These are phyloP conservation scores for Talaromyces funiculosus DNA, from an alignment of 2,329 filamentous ascomycete species.

Conservation along the genomic window DNA sequence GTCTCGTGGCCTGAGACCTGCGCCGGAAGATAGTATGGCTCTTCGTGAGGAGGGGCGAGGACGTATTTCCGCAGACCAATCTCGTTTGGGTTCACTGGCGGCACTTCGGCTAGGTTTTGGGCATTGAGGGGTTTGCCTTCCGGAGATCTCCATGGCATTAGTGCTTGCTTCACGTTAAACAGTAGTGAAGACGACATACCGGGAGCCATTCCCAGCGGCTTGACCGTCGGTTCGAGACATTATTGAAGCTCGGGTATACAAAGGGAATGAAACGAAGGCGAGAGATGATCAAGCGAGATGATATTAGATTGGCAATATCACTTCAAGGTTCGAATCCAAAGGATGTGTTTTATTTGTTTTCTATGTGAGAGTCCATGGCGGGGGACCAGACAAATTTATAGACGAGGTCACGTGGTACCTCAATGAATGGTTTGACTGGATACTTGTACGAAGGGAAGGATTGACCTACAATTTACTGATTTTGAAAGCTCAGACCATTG, in stretches of 20 bases:
- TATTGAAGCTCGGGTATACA: neutral
- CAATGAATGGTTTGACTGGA: neutral
- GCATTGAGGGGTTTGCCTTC: neutral
- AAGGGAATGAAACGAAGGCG: neutral
- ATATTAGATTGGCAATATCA: too few relatives aligned
- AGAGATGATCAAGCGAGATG: neutral
- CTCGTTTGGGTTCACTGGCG: neutral
- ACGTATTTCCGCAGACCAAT: slow-evolving; percentile 1
- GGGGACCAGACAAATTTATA: neutral
- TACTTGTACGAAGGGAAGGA: neutral
- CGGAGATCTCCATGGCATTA: neutral
- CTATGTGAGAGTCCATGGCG: neutral
- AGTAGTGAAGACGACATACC: neutral
- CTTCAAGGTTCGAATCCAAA: too few relatives aligned
- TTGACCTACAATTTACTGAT: too few relatives aligned
- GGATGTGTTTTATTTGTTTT: neutral
- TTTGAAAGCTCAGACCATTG: neutral
- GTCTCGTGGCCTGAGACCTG: neutral
- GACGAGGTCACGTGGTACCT: neutral
- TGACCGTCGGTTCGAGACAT: neutral
- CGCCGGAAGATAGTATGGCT: slow-evolving; percentile 3
- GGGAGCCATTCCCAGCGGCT: neutral
- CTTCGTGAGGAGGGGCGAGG: neutral
- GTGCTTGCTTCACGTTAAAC: neutral
- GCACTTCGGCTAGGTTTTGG: slow-evolving; percentile 6